A percentile compares a stretch with the other conserved stretches of the same genome.
Evolutionary conservation across 164 flowering plant genomes (phyloP).

Genomic region (Chimonanthus praecox): DNA sequence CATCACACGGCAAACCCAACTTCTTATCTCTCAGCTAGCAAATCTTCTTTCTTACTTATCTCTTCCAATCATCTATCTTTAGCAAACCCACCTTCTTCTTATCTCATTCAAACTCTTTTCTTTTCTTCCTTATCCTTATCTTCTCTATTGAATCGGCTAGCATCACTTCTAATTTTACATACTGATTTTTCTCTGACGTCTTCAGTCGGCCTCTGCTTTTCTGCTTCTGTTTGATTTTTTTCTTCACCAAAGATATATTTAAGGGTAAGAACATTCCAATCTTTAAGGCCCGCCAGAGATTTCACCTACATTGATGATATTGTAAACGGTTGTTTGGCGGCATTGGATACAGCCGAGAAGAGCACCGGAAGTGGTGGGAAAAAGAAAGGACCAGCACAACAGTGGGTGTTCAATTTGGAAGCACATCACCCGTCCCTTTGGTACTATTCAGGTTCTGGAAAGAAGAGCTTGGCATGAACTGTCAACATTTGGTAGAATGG

Average conservation of each 20-base stretch:
- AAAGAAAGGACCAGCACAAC: slow-evolving; percentile 80
- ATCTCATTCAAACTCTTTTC: too few species aligned
- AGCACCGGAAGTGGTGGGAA: slow-evolving; percentile 91
- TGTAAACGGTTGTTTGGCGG: slow-evolving; percentile 60
- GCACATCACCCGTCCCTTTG: slow-evolving; percentile 75
- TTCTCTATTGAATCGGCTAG: too few species aligned
- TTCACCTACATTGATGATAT: slow-evolving; percentile 83
- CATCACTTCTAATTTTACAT: too few species aligned
- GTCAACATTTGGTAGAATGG: slow-evolving; percentile 20
- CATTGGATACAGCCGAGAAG: slow-evolving; percentile 71
- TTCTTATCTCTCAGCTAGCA: too few species aligned
- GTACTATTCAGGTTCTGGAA: slow-evolving; percentile 52
- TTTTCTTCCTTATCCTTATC: too few species aligned
- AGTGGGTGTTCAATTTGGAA: slow-evolving; percentile 76
- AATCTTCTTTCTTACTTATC: too few species aligned
- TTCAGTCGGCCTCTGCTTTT: too few species aligned
- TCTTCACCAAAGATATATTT: slow-evolving; percentile 80
- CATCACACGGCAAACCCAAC: too few species aligned
- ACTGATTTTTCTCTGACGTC: too few species aligned
- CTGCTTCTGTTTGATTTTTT: slow-evolving; percentile 27
- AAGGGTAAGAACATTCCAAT: slow-evolving; percentile 68
- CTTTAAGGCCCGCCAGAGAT: slow-evolving; percentile 82
- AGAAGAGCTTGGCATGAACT: slow-evolving; percentile 49
- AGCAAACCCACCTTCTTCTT: too few species aligned
- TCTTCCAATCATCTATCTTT: too few species aligned